Base-by-base conservation (phyloP, 306 rosid genomes). In the Quercus ilex region DNA sequence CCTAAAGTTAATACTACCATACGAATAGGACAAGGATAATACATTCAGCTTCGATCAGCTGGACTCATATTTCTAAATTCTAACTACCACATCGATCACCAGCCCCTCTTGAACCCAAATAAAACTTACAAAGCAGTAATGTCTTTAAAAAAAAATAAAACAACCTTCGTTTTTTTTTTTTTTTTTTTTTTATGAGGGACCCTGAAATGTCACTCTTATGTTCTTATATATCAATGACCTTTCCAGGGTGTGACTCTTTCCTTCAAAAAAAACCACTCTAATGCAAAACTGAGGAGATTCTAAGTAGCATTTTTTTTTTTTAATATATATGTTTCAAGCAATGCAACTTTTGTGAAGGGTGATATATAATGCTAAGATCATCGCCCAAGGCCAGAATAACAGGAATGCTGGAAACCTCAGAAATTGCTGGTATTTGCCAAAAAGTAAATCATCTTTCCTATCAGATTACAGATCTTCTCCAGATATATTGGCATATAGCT, bases 401-500 rank as follows among this genome's bases (percentile, higher is more conserved):
- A 9, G 30, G 51, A 67, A 35, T 18, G 38, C 52, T 35, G 21
- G 7, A 35, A 19, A 19, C 72, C 26, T 35, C 52, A 67, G 6
- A 35, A 28, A 38, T 15, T 33, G 28, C 52, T 35, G 52, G 38
- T 67, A 35, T n/a, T 67, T 31, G 5, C 2, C 15, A 49, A 67
- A 63, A 35, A 15, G 17, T 7, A 67, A 67, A 19, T 35, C 49
- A 35, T 31, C 43, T 53, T 82, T 43, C 23, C 35, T 33, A 71
- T 30, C 52, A 73, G 55, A 35, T 84, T 90, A 83, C 72, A 83
- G 62, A 75, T 69, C 87, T 51, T 78, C 78, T 69, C 75, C 86
- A 23, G 81, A 83, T 38, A 90, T 57, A 55, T 85, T 86, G 70
- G 78, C 83, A 73, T 78, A 88, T 41, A 91, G 87, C 77, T 89